A percentile compares a stretch with the other conserved stretches of the same genome.
Evolutionary conservation across 768 basidiomycete species (phyloP).

Genomic region (Suillus paluster): DNA sequence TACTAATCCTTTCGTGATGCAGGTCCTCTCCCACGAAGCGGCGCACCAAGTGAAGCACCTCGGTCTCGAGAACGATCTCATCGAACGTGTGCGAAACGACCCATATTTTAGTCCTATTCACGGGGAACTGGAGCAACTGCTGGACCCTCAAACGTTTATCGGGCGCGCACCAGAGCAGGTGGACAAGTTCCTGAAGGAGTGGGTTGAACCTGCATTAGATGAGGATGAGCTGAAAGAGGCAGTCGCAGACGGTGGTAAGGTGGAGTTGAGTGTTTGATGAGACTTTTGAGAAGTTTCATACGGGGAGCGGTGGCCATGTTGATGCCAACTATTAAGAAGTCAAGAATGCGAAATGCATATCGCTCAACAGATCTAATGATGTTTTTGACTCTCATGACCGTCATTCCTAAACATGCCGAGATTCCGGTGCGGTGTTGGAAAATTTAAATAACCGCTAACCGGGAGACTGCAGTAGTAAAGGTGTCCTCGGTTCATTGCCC

Average conservation of each 20-base stretch:
- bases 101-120: slow-evolving; percentile 92
- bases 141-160: slow-evolving; percentile 89
- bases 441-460: slow-evolving; percentile 21
- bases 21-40: slow-evolving; percentile 95
- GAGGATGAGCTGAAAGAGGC: slow-evolving; percentile 58
- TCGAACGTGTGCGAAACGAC: slow-evolving; percentile 81
- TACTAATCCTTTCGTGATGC: slow-evolving; percentile 16
- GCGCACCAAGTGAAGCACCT: slow-evolving; percentile 93
- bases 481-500: not conserved
- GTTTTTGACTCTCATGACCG: not conserved
- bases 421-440: slow-evolving; percentile 22
- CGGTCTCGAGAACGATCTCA: slow-evolving; percentile 94
- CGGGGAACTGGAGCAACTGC: slow-evolving; percentile 70
- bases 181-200: slow-evolving; percentile 82
- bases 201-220: slow-evolving; percentile 85
- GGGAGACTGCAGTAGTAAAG: not conserved
- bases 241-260: slow-evolving; percentile 53
- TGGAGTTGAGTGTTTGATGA: slow-evolving; percentile 65
- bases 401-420: not conserved
- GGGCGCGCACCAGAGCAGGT: slow-evolving; percentile 97
- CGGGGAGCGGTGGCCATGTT: not conserved
- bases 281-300: slow-evolving; percentile 6
- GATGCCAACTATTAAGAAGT: slow-evolving; percentile 6
- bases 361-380: not conserved
- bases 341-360: not conserved